A percentile compares a stretch with the other conserved stretches of the same genome.
These are phyloP conservation scores for Monosporascus sp. DNA, from an alignment of 2,329 filamentous ascomycete genomes.

Conservation along the genomic window DNA sequence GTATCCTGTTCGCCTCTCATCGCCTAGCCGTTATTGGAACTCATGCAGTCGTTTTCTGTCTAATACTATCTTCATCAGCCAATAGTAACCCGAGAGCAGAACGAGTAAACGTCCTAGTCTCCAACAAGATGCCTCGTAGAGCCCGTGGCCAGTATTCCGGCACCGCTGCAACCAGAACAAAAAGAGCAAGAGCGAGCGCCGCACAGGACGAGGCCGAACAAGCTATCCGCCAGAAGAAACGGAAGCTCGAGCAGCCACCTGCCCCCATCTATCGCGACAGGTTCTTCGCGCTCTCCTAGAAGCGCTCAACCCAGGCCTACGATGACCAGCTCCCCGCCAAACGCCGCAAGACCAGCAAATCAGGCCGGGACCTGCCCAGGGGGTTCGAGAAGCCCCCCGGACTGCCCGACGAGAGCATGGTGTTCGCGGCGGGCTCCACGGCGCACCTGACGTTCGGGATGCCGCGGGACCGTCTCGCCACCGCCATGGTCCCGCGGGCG, in stretches of 20 bases:
- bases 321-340: neutral
- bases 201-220: neutral
- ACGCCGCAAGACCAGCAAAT: neutral
- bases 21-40: too few relatives aligned
- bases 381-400: neutral
- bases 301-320: neutral
- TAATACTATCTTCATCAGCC: too few relatives aligned
- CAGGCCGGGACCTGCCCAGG: neutral
- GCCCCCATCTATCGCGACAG: neutral
- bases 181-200: neutral
- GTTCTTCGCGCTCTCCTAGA: neutral
- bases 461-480: neutral
- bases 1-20: too few relatives aligned
- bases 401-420: neutral
- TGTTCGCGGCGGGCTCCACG: neutral
- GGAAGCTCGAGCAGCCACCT: conserved; percentile 8
- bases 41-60: too few relatives aligned
- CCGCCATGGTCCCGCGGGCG: neutral
- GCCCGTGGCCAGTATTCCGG: conserved; percentile 7
- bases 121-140: neutral
- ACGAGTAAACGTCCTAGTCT: too few relatives aligned
- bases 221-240: conserved; percentile 6
- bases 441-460: neutral
- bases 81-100: too few relatives aligned
- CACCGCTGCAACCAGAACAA: conserved; percentile 7